phyloP scores from a whole-genome alignment of 495 filamentous ascomycete genomes.

The Aspergillus bridgeri region DNA sequence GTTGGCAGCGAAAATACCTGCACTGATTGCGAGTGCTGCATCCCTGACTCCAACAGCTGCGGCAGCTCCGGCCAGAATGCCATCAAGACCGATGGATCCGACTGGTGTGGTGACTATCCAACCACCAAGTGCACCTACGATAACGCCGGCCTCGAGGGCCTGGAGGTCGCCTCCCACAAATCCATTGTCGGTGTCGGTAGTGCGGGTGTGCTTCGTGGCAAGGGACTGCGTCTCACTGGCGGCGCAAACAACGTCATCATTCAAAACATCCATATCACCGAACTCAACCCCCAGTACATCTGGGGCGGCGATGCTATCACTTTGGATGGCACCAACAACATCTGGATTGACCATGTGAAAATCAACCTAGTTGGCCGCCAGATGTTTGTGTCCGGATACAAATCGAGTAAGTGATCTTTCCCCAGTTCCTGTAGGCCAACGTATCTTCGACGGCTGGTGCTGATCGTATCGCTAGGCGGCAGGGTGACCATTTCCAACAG shows the following conservation, averaged over 20 bases:
- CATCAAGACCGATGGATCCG: constrained; percentile 23
- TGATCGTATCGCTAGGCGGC: constrained; percentile 13
- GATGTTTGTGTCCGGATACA: constrained; percentile 28
- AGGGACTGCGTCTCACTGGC: constrained; percentile 35
- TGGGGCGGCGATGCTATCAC: constrained; percentile 42
- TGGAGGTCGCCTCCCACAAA: constrained; percentile 38
- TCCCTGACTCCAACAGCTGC: constrained; percentile 24
- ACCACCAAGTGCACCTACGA: constrained; percentile 33
- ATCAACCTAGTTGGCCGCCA: constrained; percentile 29
- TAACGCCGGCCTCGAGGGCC: constrained; percentile 32
- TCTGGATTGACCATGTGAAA: constrained; percentile 43
- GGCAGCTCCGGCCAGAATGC: constrained; percentile 29
- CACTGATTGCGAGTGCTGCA: constrained; percentile 35
- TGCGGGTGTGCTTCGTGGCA: constrained; percentile 38
- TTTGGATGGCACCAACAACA: constrained; percentile 27
- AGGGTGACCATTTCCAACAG: constrained; percentile 37
- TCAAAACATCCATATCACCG: constrained; percentile 43
- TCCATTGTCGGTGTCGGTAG: constrained; percentile 34
- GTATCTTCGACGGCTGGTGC: background rate
- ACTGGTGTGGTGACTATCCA: constrained; percentile 31
- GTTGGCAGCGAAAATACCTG: constrained; percentile 38
- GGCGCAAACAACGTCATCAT: constrained; percentile 42
- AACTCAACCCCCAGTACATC: constrained; percentile 41
- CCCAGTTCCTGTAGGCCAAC: background rate
- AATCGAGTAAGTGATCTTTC: constrained; percentile 18